Conservation (phyloP, 495 filamentous ascomycete genomes). For the Lentithecium fluviatile region DNA sequence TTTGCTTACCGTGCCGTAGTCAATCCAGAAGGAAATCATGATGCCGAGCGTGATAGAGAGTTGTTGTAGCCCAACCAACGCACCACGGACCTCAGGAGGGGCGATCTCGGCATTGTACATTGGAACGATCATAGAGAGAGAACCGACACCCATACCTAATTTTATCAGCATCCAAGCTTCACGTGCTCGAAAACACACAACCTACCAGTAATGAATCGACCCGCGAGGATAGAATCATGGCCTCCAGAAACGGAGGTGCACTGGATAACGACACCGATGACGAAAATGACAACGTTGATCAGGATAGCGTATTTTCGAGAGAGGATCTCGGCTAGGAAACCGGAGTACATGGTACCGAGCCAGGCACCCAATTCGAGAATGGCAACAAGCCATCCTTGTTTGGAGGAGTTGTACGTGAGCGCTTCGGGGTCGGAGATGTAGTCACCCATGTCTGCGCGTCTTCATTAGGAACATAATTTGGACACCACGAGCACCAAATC, state of each 20-base stretch:
- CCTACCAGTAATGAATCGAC: conserved; percentile 67
- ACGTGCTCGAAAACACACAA: conserved; percentile 23
- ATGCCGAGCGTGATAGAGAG: conserved; percentile 81
- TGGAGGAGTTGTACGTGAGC: conserved; percentile 43
- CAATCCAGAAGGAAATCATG: conserved; percentile 81
- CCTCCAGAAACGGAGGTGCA: conserved; percentile 58
- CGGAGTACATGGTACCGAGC: conserved; percentile 72
- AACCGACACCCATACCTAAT: conserved; percentile 66
- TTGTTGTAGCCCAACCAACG: conserved; percentile 75
- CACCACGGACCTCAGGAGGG: conserved; percentile 63
- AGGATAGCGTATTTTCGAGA: conserved; percentile 75
- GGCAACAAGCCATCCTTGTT: conserved; percentile 74
- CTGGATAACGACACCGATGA: conserved; percentile 74
- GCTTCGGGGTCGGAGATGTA: conserved; percentile 55
- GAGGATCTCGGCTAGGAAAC: conserved; percentile 70
- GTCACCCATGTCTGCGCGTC: conserved; percentile 58
- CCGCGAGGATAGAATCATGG: conserved; percentile 63
- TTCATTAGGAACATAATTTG: conserved; percentile 27
- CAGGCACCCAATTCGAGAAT: conserved; percentile 83
- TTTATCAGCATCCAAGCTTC: not conserved
- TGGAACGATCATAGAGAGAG: conserved; percentile 63
- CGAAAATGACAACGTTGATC: conserved; percentile 69
- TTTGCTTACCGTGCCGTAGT: conserved; percentile 51
- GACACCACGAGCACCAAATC: conserved; percentile 1
- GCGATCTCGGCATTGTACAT: conserved; percentile 73